phyloP scores from a whole-genome alignment of 139 green algal species.

The Micractinium sp. region DNA sequence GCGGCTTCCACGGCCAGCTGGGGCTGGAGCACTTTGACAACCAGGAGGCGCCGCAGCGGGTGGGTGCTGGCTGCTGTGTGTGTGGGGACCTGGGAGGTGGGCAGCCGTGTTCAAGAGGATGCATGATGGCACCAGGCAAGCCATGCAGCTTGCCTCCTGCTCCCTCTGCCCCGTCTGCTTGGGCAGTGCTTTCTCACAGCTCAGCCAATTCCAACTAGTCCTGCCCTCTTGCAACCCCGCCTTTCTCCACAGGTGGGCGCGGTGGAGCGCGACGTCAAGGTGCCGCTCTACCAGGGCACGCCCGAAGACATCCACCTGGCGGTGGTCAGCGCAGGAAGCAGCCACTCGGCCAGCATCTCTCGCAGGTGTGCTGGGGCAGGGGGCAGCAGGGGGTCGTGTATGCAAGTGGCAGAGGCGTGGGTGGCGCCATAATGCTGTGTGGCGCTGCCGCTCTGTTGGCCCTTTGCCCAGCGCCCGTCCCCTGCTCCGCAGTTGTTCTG shows the following conservation, averaged over 20 bases:
- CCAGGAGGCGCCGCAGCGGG: constrained; percentile 17
- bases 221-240: not conserved
- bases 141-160: not conserved
- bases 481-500: not conserved
- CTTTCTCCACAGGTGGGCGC: not conserved
- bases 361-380: constrained; percentile 35
- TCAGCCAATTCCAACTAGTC: not conserved
- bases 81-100: not conserved
- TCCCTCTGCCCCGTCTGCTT: not conserved
- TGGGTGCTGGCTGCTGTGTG: not conserved
- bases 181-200: not conserved
- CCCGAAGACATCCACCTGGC: constrained; percentile 56
- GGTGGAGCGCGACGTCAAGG: constrained; percentile 48
- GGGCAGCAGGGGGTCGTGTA: not conserved
- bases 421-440: not conserved
- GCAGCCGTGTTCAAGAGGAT: not conserved
- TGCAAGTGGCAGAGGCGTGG: not conserved
- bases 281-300: constrained; percentile 23
- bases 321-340: constrained; percentile 72
- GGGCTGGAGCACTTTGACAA: constrained; percentile 59
- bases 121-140: not conserved
- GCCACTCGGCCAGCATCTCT: constrained; percentile 69
- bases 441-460: not conserved
- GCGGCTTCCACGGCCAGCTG: constrained; percentile 89
- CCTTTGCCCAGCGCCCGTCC: not conserved